Conservation (phyloP, 805 yeast genomes). For the Blastobotrys terrestris region DNA sequence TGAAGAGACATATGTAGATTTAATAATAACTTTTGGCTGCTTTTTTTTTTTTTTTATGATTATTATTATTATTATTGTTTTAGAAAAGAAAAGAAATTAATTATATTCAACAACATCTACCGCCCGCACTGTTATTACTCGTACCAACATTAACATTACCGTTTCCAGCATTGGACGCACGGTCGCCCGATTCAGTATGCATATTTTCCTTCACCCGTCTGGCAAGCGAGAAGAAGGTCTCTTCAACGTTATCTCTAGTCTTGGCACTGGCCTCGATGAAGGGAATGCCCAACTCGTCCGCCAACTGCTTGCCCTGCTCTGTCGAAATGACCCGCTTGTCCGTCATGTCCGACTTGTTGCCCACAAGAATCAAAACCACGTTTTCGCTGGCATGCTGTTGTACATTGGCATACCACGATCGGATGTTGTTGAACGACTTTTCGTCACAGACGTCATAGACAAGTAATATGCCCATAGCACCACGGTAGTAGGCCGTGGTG, state of each 20-base stretch:
- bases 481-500: constrained; percentile 96
- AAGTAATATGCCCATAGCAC: constrained; percentile 95
- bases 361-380: constrained; percentile 89
- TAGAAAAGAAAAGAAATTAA: too few relatives aligned
- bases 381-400: constrained; percentile 96
- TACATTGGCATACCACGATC: constrained; percentile 93
- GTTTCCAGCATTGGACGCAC: constrained; percentile 21
- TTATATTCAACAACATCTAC: constrained; percentile 29
- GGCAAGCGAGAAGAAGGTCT: constrained; percentile 85
- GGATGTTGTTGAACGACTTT: constrained; percentile 85
- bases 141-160: constrained; percentile 26
- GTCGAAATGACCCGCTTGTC: constrained; percentile 79
- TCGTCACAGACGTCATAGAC: constrained; percentile 98
- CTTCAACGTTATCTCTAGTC: constrained; percentile 85
- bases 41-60: too few relatives aligned
- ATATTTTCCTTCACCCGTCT: constrained; percentile 78
- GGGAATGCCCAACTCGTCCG: constrained; percentile 79
- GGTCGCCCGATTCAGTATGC: constrained; percentile 27
- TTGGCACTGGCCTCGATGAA: constrained; percentile 97
- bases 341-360: constrained; percentile 90
- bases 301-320: constrained; percentile 88
- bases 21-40: too few relatives aligned
- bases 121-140: constrained; percentile 15
- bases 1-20: background rate
- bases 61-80: too few relatives aligned